Evolutionary conservation across 2,329 filamentous ascomycete species (phyloP), one percentile per base, ranked within the genome.

Genomic region (Diaporthe citriasiana): DNA sequence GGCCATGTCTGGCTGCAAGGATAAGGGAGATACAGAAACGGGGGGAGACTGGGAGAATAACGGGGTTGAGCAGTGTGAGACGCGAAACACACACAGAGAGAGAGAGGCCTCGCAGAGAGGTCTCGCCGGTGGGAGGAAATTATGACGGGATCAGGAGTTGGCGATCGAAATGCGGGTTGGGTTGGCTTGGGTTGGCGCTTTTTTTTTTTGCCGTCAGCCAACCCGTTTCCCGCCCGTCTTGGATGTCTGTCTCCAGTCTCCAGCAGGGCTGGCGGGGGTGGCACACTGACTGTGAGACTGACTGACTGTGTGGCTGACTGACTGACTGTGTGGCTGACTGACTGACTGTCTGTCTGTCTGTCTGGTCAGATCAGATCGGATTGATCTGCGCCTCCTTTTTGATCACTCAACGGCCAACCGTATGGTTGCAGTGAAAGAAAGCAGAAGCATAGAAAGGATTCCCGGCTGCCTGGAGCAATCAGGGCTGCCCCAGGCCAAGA

Each of bases 111-210:
- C 40, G 25, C 42, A 22, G 6, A 8, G 0, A 9, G n/a, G 45
- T 15, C n/a, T n/a, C n/a, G n/a, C n/a, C n/a, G n/a, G n/a, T n/a
- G n/a, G n/a, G 38, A 63, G 40, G 59, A 68, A 30, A 53, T 53
- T 51, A 68, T 68, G 63, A 68, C 63, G 63, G 47, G 63, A 53
- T 68, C 63, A 53, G 63, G 45, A 40, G 63, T 22, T 66, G 63
- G 33, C 30, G 63, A 66, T 66, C 63, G n/a, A 51, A 66, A 51
- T 51, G 63, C 47, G 63, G 63, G 63, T 50, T 50, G 45, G 22
- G n/a, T n/a, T n/a, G n/a, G n/a, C n/a, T 27, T 27, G 40, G 45
- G 30, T 68, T 68, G 63, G 30, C 47, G 8, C 8, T 22, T 50
- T 22, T 51, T 17, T n/a, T 19, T 65, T 38, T 51, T 27, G 22